A percentile compares a stretch with the other conserved stretches of the same genome.
phyloP scores from a whole-genome alignment of 1,284 basidiomycete species.

The Rhodotorula sp. region DNA sequence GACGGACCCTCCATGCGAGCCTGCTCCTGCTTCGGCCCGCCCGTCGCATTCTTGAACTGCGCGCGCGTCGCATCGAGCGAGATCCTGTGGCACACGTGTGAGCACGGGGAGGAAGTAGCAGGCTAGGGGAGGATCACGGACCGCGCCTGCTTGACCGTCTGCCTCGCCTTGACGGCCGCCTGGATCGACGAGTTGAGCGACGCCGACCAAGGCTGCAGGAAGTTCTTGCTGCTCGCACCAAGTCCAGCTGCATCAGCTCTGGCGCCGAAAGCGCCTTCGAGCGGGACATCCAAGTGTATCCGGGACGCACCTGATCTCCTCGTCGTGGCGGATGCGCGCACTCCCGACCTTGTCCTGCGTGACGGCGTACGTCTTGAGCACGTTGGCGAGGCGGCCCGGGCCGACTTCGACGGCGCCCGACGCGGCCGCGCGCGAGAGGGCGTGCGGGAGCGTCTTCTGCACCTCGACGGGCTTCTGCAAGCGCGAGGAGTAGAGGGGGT shows the following conservation, averaged over 20 bases:
- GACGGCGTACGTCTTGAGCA: constrained; percentile 73
- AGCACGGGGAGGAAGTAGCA: background rate
- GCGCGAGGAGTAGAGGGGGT: constrained; percentile 28
- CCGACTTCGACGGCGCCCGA: constrained; percentile 63
- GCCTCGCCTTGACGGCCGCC: constrained; percentile 85
- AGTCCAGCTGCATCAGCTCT: constrained; percentile 28
- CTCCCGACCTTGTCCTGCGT: constrained; percentile 87
- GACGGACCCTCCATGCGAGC: constrained; percentile 57
- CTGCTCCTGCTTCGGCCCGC: constrained; percentile 75
- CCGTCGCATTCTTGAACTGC: constrained; percentile 73
- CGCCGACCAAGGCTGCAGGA: constrained; percentile 88
- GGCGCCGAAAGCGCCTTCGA: too few relatives aligned
- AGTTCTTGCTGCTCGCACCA: constrained; percentile 57
- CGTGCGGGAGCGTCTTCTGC: constrained; percentile 90
- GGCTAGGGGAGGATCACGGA: constrained; percentile 54
- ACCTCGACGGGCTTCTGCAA: constrained; percentile 45
- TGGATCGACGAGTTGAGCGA: constrained; percentile 77
- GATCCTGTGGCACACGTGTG: constrained; percentile 13
- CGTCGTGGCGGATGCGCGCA: constrained; percentile 58
- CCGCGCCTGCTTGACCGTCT: constrained; percentile 79
- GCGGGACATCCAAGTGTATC: background rate
- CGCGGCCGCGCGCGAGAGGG: constrained; percentile 78
- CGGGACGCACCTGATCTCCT: constrained; percentile 13
- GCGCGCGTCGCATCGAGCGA: constrained; percentile 39
- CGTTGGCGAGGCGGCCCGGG: constrained; percentile 68